phyloP scores from a whole-genome alignment of 257 asterid species.

The Nicotiana tomentosiformis region DNA sequence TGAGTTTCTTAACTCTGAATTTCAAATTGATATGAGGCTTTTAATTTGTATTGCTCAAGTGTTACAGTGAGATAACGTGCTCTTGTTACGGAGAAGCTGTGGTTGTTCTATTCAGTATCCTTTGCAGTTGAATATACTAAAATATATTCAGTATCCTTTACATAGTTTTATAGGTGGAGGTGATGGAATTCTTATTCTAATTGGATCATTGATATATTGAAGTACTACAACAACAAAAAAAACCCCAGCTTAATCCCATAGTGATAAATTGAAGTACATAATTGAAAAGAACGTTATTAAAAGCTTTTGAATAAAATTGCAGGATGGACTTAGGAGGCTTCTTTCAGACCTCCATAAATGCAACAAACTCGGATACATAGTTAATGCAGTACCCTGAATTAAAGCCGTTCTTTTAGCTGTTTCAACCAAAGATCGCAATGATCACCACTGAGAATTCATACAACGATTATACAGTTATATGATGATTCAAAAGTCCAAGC shows the following conservation, averaged over 20 bases:
- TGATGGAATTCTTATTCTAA: neutral
- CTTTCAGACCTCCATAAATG: neutral
- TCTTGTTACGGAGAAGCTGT: neutral
- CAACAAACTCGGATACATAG: neutral
- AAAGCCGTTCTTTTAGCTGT: neutral
- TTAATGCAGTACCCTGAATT: neutral
- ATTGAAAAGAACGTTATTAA: neutral
- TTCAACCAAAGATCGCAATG: neutral
- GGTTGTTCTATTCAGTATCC: neutral
- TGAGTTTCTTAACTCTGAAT: neutral
- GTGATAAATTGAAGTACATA: neutral
- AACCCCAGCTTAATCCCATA: too few species aligned
- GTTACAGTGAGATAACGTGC: neutral
- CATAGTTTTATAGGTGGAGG: neutral
- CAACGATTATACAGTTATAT: neutral
- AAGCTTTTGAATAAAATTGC: neutral
- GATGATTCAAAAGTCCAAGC: slow-evolving; percentile 51
- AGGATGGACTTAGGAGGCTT: neutral
- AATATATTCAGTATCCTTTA: neutral
- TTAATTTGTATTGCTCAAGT: neutral
- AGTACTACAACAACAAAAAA: neutral
- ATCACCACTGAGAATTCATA: neutral
- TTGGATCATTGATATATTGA: neutral
- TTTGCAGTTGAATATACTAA: neutral
- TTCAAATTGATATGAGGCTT: neutral